phyloP scores from a whole-genome alignment of 2,329 filamentous ascomycete species.

The Lecanoromycetidae sp. region DNA sequence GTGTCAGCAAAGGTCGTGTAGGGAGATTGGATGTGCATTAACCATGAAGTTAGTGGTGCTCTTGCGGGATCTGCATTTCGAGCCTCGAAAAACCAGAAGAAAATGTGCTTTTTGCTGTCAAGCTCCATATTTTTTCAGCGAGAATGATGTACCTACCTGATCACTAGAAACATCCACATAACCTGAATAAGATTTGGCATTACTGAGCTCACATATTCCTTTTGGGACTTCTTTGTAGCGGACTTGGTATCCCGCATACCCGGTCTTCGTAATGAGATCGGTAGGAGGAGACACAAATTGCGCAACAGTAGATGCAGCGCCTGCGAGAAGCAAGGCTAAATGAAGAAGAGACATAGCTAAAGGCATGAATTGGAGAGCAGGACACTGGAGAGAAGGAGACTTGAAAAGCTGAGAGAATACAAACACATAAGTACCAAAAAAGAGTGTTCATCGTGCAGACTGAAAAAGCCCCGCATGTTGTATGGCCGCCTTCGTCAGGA shows the following conservation, averaged over 20 bases:
- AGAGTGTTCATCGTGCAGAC: too few species aligned
- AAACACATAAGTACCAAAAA: too few species aligned
- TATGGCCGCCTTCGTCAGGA: background rate
- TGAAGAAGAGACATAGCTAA: background rate
- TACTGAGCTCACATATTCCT: slow-evolving; percentile 45
- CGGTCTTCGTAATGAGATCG: slow-evolving; percentile 32
- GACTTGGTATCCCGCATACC: slow-evolving; percentile 39
- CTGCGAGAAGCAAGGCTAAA: background rate
- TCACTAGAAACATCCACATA: slow-evolving; percentile 42
- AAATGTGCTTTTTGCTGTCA: slow-evolving; percentile 4
- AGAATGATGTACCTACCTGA: background rate
- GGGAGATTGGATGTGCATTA: background rate
- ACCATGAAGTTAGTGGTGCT: slow-evolving; percentile 32
- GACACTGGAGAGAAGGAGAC: background rate
- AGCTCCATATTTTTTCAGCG: background rate
- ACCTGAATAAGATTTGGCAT: slow-evolving; percentile 45
- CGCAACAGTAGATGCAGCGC: background rate
- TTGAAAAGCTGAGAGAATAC: too few species aligned
- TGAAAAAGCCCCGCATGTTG: too few species aligned
- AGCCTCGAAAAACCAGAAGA: slow-evolving; percentile 46
- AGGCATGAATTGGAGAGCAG: background rate
- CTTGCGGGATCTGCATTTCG: slow-evolving; percentile 37
- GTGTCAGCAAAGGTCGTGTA: background rate
- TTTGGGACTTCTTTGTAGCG: slow-evolving; percentile 46
- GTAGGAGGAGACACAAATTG: slow-evolving; percentile 37